Evolutionary conservation across 2,329 filamentous ascomycete species (phyloP), one percentile per base, ranked within the genome.

Genomic region (Thielaviopsis ethacetica): DNA sequence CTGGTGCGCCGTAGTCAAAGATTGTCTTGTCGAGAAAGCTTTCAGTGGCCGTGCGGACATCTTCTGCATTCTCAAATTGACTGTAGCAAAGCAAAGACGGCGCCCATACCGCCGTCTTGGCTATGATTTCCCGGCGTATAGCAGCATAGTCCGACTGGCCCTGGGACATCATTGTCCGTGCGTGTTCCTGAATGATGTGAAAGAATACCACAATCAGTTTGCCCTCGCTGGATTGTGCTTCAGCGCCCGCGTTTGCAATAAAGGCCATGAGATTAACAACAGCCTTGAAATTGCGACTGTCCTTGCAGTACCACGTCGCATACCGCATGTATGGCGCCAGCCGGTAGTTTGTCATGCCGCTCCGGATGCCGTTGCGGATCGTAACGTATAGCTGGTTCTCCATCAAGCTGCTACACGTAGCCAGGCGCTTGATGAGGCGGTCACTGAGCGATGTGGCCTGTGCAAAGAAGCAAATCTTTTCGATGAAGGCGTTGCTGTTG

Each of bases 391-490:
- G 72, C 52, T 73, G 71, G 0, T 70, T 54, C 51, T 82, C 79
- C 68, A 82, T 75, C 6, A 71, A 64, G 0, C 72, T 68, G 59
- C 78, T 76, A 21, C 77, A 71, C n/a, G 72, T 69, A 50, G 86
- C 69, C 41, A 89, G 72, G 3, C 75, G 72, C 44, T 69, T 69
- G 54, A 90, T 67, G 57, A 90, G 84, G 13, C 70, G 71, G 55
- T 77, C 73, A 1, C 78, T 81, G 2, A 73, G 72, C 1, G 66
- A 62, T 0, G 70, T 68, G 58, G 81, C 82, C 65, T 84, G 79
- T 62, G 84, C 77, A 54, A 85, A 74, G 21, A 73, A 72, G 27
- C 90, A 73, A 26, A 90, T 73, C 66, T 85, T 88, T 65, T 83
- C 81, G 24, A 85, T 67, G 57, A 86, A 81, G n/a, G 82, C 71